phyloP scores from a whole-genome alignment of 352 stramenopile species.

The Plasmopara viticola region DNA sequence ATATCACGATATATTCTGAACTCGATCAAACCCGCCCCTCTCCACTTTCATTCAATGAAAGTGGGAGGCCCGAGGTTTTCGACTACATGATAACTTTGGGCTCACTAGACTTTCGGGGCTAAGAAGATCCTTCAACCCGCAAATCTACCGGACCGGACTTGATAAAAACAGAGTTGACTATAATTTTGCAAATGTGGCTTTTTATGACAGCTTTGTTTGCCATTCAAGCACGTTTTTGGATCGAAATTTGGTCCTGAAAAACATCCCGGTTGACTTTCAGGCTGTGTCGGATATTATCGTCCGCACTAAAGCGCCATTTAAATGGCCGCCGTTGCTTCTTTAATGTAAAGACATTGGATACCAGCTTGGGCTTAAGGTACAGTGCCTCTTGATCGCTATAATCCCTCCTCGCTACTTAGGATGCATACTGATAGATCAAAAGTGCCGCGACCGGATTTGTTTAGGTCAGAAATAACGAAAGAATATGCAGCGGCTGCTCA shows the following conservation, averaged over 20 bases:
- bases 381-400: background rate
- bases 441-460: conserved; percentile 5
- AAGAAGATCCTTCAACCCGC: background rate
- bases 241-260: background rate
- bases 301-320: background rate
- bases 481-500: conserved; percentile 1
- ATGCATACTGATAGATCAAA: conserved; percentile 9
- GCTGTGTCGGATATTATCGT: background rate
- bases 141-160: background rate
- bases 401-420: background rate
- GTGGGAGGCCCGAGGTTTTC: background rate
- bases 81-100: background rate
- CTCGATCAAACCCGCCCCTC: background rate
- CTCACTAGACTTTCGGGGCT: background rate
- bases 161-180: background rate
- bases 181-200: background rate
- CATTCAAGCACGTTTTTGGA: background rate
- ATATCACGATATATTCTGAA: background rate
- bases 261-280: background rate
- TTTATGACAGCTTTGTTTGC: background rate
- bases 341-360: background rate
- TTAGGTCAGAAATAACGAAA: conserved; percentile 7
- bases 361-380: background rate
- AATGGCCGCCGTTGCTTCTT: background rate
- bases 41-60: background rate